These are phyloP conservation scores for Hanseniaspora mollemarum DNA, from an alignment of 805 yeast species.

Conservation along the genomic window DNA sequence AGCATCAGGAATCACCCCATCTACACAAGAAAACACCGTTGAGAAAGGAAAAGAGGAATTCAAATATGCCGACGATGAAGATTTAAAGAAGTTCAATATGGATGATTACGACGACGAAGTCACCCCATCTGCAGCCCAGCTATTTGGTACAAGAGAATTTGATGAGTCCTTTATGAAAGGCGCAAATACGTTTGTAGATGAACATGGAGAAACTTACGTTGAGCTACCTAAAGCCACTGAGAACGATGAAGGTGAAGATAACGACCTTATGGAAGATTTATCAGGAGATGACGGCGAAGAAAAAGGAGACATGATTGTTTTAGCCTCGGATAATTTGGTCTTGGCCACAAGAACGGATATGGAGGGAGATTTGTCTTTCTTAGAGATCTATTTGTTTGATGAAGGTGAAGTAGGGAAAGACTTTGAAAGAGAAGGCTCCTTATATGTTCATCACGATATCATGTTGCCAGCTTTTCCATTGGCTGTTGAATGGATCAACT, in stretches of 20 bases:
- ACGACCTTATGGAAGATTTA: slow-evolving; percentile 31
- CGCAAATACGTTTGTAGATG: slow-evolving; percentile 20
- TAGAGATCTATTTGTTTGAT: slow-evolving; percentile 90
- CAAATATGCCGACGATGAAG: slow-evolving; percentile 45
- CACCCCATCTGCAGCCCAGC: slow-evolving; percentile 23
- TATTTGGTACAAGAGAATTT: slow-evolving; percentile 19
- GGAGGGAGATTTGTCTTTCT: slow-evolving; percentile 84
- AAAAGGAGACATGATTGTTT: slow-evolving; percentile 69
- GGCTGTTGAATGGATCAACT: slow-evolving; percentile 91
- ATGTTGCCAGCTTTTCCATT: slow-evolving; percentile 96
- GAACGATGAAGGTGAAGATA: slow-evolving; percentile 32
- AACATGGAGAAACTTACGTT: slow-evolving; percentile 27
- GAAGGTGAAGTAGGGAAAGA: slow-evolving; percentile 67
- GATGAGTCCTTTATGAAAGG: slow-evolving; percentile 28
- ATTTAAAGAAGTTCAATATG: slow-evolving; percentile 74
- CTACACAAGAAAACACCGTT: slow-evolving; percentile 25
- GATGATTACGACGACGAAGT: slow-evolving; percentile 72
- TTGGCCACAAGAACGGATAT: slow-evolving; percentile 69
- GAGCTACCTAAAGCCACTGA: slow-evolving; percentile 30
- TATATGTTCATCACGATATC: slow-evolving; percentile 91
- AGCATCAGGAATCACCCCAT: slow-evolving; percentile 50
- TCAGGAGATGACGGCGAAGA: slow-evolving; percentile 54
- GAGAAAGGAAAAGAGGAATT: slow-evolving; percentile 25
- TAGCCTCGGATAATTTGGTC: slow-evolving; percentile 80
- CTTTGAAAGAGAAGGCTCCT: slow-evolving; percentile 53